These are phyloP conservation scores for Tremella mesenterica DNA, from an alignment of 768 basidiomycete genomes.

Conservation along the genomic window DNA sequence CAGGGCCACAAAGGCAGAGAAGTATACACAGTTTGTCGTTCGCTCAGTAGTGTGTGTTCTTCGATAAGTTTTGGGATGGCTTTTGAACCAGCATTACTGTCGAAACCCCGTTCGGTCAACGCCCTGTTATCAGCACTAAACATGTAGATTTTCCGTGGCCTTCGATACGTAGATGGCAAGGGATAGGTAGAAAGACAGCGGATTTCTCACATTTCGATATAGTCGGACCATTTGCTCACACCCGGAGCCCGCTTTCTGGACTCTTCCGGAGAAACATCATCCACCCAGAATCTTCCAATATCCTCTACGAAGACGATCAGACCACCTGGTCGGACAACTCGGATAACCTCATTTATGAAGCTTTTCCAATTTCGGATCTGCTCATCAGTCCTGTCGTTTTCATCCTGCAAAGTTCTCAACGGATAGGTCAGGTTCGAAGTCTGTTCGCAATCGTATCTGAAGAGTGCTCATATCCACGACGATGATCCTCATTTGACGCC, in stretches of 20 bases:
- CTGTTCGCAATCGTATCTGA: too few species aligned
- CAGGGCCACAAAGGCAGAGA: slow-evolving; percentile 12
- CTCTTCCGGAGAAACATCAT: slow-evolving; percentile 3
- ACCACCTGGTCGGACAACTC: slow-evolving; percentile 9
- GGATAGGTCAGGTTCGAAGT: neutral
- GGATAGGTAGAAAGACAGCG: too few species aligned
- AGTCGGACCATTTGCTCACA: slow-evolving; percentile 4
- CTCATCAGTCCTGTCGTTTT: neutral
- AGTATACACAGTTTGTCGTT: slow-evolving; percentile 2
- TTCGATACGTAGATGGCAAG: too few species aligned
- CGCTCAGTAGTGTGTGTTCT: neutral
- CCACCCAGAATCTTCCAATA: slow-evolving; percentile 3
- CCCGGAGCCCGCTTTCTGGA: slow-evolving; percentile 1
- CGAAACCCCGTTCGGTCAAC: slow-evolving; percentile 4
- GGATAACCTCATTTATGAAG: slow-evolving; percentile 4
- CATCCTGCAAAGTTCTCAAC: neutral
- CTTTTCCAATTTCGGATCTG: slow-evolving; percentile 11
- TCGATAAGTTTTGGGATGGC: slow-evolving; percentile 3
- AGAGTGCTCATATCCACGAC: too few species aligned
- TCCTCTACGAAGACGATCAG: slow-evolving; percentile 8
- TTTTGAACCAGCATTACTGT: slow-evolving; percentile 2
- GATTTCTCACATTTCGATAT: slow-evolving; percentile 11
- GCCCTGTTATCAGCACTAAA: too few species aligned
- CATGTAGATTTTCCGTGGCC: too few species aligned
- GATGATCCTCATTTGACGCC: too few species aligned